Evolutionary conservation across 495 filamentous ascomycete genomes (phyloP).

Genomic region (Evansstolkia leycettana): DNA sequence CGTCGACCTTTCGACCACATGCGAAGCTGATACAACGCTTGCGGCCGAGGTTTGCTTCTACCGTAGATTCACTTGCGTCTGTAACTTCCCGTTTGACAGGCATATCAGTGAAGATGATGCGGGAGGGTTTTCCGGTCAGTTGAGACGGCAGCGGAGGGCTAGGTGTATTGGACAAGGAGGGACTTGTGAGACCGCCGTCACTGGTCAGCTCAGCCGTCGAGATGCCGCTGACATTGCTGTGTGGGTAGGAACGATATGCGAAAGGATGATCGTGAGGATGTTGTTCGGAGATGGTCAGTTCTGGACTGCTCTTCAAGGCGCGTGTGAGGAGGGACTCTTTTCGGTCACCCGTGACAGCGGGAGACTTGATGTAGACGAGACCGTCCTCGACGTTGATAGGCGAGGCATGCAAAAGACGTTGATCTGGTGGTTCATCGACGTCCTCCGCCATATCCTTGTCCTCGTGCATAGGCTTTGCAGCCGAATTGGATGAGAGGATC

Average conservation of each 20-base stretch:
- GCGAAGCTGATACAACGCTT: conserved; percentile 92
- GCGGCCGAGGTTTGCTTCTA: conserved; percentile 48
- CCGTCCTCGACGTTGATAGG: conserved; percentile 17
- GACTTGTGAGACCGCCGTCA: conserved; percentile 84
- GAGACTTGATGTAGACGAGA: conserved; percentile 26
- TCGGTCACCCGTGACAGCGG: conserved; percentile 28
- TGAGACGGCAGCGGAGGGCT: conserved; percentile 62
- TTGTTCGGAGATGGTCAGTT: conserved; percentile 29
- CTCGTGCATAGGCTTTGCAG: conserved; percentile 24
- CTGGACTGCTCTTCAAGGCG: conserved; percentile 57
- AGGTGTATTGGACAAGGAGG: conserved; percentile 73
- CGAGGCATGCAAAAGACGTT: conserved; percentile 17
- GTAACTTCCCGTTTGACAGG: conserved; percentile 23
- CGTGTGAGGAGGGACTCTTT: conserved; percentile 71
- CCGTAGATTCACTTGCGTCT: conserved; percentile 25
- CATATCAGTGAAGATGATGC: conserved; percentile 13
- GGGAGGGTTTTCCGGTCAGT: conserved; percentile 13
- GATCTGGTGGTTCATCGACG: conserved; percentile 41
- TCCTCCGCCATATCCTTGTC: conserved; percentile 36
- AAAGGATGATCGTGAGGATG: conserved; percentile 24
- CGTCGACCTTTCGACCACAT: conserved; percentile 43
- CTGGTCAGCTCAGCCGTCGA: conserved; percentile 84
- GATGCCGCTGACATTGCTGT: conserved; percentile 62
- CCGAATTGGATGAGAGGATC: conserved; percentile 28
- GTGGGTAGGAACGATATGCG: conserved; percentile 52